A percentile compares a stretch with the other conserved stretches of the same genome.
phyloP scores from a whole-genome alignment of 1,284 basidiomycete species.

The Tremellales sp. region DNA sequence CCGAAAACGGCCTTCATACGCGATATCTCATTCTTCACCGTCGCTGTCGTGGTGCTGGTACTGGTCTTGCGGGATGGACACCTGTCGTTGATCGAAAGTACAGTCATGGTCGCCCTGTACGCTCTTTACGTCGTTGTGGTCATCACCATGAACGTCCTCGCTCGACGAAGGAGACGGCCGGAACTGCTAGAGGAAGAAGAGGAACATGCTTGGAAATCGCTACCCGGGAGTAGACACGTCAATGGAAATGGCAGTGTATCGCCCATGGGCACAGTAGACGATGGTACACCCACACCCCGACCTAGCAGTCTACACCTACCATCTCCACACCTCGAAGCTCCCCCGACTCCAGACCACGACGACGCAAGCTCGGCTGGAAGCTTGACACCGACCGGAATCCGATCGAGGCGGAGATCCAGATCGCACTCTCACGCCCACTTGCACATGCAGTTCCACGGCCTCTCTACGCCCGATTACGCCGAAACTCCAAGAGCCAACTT shows the following conservation, averaged over 20 bases:
- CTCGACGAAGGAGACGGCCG: constrained; percentile 40
- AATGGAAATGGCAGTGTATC: background rate
- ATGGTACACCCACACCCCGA: too few relatives aligned
- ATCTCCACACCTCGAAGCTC: background rate
- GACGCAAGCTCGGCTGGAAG: background rate
- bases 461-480: constrained; percentile 6
- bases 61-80: constrained; percentile 72
- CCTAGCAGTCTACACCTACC: background rate
- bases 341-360: background rate
- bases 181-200: constrained; percentile 50
- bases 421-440: constrained; percentile 2
- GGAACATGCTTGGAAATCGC: constrained; percentile 9
- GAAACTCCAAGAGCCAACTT: constrained; percentile 52
- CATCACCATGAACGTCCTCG: constrained; percentile 72
- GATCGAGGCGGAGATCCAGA: background rate
- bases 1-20: constrained; percentile 75
- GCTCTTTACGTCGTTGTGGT: constrained; percentile 72
- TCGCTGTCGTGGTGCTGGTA: constrained; percentile 70
- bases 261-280: background rate
- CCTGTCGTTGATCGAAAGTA: constrained; percentile 71
- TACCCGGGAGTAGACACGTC: background rate
- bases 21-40: constrained; percentile 88
- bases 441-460: constrained; percentile 6
- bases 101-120: constrained; percentile 70
- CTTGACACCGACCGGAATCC: background rate